Base-by-base conservation (phyloP, 331 rosid species). In the Phaseolus coccineus region DNA sequence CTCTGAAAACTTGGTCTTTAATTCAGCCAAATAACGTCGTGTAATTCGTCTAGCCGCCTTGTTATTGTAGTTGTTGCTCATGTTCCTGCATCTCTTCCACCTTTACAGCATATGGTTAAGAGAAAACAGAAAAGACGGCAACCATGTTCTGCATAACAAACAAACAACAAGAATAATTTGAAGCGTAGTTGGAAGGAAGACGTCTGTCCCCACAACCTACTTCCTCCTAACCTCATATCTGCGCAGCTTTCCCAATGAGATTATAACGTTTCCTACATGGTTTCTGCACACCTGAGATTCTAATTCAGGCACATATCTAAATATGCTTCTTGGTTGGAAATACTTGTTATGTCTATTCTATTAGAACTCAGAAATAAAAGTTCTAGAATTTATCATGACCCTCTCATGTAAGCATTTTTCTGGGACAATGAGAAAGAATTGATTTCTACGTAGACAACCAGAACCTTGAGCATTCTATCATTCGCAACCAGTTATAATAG, bases 321-420 rank as follows among this genome's bases (percentile, higher is more conserved):
- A 63, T 33, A 33, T 16, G 69, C 33, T 63, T 30, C 69, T 63
- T 47, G 9, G 61, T 71, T 57, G 77, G 55, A 8, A 55, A 40
- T 12, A 24, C 24, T 37, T 13, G 44, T 28, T 8, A 24, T 6
- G 40, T 2, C 4, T 27, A 56, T 22, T 37, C 33, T 22, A 14
- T 8, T 24, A 31, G 33, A 52, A 71, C 31, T 71, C 28, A 63
- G 44, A 31, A 14, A 63, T 16, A 24, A 28, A 6, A 61, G 9
- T 64, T 8, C 14, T 70, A 76, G 28, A 64, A 64, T 22, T 64
- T 57, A 5, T 71, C 27, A 33, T 64, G 25, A 24, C 44, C 11
- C 53, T 8, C 14, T 4, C 62, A 4, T 7, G 59, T 31, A 51
- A 76, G 10, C 12, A 50, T 19, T 55, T 25, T 50, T 22, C 6